Percentiles rank a stretch among this genome's conserved stretches.
These are phyloP conservation scores for Teunomyces funiuensis DNA, from an alignment of 805 yeast species.

Conservation along the genomic window DNA sequence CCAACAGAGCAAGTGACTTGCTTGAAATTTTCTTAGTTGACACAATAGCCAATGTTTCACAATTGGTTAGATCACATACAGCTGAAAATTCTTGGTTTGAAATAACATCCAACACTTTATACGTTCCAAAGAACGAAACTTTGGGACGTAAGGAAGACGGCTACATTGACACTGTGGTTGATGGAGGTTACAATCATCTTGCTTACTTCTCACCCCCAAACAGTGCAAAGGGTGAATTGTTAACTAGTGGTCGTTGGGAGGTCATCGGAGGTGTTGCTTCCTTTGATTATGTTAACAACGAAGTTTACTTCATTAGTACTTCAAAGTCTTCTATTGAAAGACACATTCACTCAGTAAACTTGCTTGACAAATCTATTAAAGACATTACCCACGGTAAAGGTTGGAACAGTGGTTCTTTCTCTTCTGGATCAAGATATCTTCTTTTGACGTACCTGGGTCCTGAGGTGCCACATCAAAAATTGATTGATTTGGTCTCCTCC, in stretches of 20 bases:
- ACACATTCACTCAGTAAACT: conserved; percentile 70
- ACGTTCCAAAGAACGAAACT: conserved; percentile 35
- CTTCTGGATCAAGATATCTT: conserved; percentile 74
- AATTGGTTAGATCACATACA: conserved; percentile 43
- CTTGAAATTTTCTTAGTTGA: conserved; percentile 52
- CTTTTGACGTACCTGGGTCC: conserved; percentile 79
- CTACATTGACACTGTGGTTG: conserved; percentile 74
- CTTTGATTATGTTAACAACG: conserved; percentile 46
- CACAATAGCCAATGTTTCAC: conserved; percentile 25
- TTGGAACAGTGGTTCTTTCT: conserved; percentile 70
- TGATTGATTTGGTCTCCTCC: conserved; percentile 44
- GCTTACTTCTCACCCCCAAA: conserved; percentile 79
- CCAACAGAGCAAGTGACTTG: conserved; percentile 61
- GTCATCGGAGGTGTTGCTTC: conserved; percentile 70
- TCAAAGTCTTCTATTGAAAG: conserved; percentile 78
- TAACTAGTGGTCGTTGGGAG: conserved; percentile 83
- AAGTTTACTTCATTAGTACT: conserved; percentile 68
- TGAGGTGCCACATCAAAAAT: conserved; percentile 70
- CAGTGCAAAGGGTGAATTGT: conserved; percentile 42
- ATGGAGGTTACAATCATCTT: conserved; percentile 67
- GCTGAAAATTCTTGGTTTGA: conserved; percentile 64
- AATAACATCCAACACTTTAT: conserved; percentile 34
- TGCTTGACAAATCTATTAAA: conserved; percentile 40
- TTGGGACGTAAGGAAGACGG: conserved; percentile 48
- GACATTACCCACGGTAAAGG: conserved; percentile 50